phyloP scores from a whole-genome alignment of 331 rosid genomes.

The Acacia concinna region DNA sequence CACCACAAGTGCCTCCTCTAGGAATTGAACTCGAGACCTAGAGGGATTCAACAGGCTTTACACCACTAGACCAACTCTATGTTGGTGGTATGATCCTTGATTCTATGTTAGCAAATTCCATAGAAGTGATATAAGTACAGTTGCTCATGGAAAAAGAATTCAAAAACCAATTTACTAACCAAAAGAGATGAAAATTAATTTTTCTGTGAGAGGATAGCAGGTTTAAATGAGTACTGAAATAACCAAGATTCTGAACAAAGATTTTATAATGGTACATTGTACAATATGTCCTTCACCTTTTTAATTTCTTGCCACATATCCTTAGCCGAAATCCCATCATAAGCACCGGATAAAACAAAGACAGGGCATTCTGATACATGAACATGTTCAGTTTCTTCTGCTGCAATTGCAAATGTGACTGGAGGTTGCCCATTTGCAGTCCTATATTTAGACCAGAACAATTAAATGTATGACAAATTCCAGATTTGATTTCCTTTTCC shows the following conservation, averaged over 20 bases:
- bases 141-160: neutral
- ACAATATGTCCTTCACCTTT: conserved; percentile 50
- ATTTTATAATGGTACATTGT: conserved; percentile 18
- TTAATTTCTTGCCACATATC: conserved; percentile 90
- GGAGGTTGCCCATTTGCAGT: conserved; percentile 64
- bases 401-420: conserved; percentile 86
- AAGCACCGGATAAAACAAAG: conserved; percentile 74
- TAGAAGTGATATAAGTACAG: neutral
- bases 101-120: neutral
- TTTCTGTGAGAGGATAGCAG: conserved; percentile 8
- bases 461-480: conserved; percentile 7
- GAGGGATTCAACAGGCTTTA: too few relatives aligned
- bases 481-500: conserved; percentile 5
- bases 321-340: conserved; percentile 70
- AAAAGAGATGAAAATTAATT: conserved; percentile 15
- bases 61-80: too few relatives aligned
- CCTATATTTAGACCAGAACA: conserved; percentile 46
- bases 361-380: conserved; percentile 82
- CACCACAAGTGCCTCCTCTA: too few relatives aligned
- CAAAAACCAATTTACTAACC: neutral
- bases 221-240: conserved; percentile 1
- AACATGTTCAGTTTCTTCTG: conserved; percentile 68
- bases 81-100: neutral
- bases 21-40: too few relatives aligned
- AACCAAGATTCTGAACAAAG: conserved; percentile 14